These are phyloP conservation scores for Penicillium egyptiacum DNA, from an alignment of 495 filamentous ascomycete species.

Conservation along the genomic window DNA sequence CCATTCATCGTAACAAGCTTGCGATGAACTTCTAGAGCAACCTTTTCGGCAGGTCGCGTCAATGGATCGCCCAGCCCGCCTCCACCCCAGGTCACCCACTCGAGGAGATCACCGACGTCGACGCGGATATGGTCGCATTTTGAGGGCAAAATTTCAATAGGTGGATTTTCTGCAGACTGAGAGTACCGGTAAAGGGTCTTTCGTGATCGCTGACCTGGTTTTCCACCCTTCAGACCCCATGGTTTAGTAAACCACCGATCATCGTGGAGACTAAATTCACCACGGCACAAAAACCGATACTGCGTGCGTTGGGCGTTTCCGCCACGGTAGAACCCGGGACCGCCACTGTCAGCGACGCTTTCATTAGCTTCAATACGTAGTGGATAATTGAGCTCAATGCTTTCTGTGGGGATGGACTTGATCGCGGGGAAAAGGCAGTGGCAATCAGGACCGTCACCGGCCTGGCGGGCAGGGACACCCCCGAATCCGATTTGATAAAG, in stretches of 20 bases:
- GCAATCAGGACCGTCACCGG: constrained; percentile 51
- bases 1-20: too few species aligned
- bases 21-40: constrained; percentile 48
- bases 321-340: constrained; percentile 47
- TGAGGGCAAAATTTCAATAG: constrained; percentile 35
- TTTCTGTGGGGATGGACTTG: constrained; percentile 52
- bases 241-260: constrained; percentile 55
- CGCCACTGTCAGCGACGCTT: constrained; percentile 50
- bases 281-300: constrained; percentile 48
- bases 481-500: constrained; percentile 55
- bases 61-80: constrained; percentile 52
- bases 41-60: constrained; percentile 44
- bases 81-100: constrained; percentile 55
- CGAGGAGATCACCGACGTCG: constrained; percentile 48
- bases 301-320: constrained; percentile 50
- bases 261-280: constrained; percentile 51
- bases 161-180: constrained; percentile 27
- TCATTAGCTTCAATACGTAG: constrained; percentile 51
- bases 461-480: constrained; percentile 48
- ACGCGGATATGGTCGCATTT: constrained; percentile 53
- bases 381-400: constrained; percentile 51
- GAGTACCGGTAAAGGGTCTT: constrained; percentile 46
- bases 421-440: constrained; percentile 54
- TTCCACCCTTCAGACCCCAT: constrained; percentile 50
- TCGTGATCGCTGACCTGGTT: constrained; percentile 43